Base-by-base conservation (phyloP, 179 eudicot species). In the Dionaea muscipula region DNA sequence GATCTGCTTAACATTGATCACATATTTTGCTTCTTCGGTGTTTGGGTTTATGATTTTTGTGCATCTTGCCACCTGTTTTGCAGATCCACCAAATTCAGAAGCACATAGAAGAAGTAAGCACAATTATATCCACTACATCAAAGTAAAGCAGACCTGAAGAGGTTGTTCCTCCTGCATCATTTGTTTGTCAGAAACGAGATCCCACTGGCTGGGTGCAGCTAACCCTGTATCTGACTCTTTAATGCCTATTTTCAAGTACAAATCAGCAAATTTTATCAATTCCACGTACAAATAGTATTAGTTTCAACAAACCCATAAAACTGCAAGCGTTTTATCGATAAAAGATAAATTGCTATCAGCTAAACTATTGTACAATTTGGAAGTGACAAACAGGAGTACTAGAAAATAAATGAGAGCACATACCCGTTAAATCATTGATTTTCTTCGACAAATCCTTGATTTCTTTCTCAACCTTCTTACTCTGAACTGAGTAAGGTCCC, bases 101-200 rank as follows among this genome's bases (percentile, higher is more conserved):
- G 59, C 0, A 19, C 11, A 36, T 14, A 36, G 10, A 17, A 16
- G 12, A 51, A 33, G 23, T 24, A 47, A 10, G 43, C 25, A 40
- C 19, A 18, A 16, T 2, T 24, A 22, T 47, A 45, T 16, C 7
- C 38, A 22, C 19, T 16, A 58, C 20, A 24, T 1, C 20, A 38
- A 36, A 56, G 46, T 47, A 53, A 26, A 65, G 23, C 61, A 53
- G 27, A 88, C 99, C 94, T 85, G 90, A 47, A 93, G 94, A 48
- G 96, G 94, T 62, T 93, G 93, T 74, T 93, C 96, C 73, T 88
- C 95, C 69, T 83, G 85, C 94, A 93, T 84, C 96, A 93, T 93
- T 75, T 84, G 95, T 72, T 85, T 82, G 64, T 93, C 95, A 39
- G 99, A 81, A 24, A 81, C 95, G 63, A 93, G 84, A 71, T 93